Conservation (phyloP, 176 grass and related monocot genomes). For the Avena insularis region DNA sequence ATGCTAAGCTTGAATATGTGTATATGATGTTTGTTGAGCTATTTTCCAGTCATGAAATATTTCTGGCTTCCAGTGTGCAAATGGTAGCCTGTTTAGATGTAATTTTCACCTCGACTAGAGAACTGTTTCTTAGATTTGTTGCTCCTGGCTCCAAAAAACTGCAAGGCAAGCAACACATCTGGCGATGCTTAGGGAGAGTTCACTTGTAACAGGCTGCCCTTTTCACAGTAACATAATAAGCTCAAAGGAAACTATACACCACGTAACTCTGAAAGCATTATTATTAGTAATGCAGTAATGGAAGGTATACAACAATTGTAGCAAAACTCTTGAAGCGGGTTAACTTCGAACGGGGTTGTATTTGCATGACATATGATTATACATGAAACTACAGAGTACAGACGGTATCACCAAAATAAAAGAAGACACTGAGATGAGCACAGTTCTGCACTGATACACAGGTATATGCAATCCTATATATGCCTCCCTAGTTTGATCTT, state of each 20-base stretch:
- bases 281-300: background rate
- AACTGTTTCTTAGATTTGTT: background rate
- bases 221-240: background rate
- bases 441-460: constrained; percentile 17
- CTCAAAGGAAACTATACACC: background rate
- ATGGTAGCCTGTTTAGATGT: background rate
- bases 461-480: constrained; percentile 49
- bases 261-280: background rate
- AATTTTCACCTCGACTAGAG: background rate
- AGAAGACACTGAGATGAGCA: background rate
- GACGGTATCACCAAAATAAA: constrained; percentile 1
- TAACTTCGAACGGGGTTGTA: background rate
- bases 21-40: constrained; percentile 4
- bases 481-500: constrained; percentile 80
- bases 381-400: constrained; percentile 15
- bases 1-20: background rate
- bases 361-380: constrained; percentile 27
- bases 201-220: background rate
- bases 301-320: background rate
- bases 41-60: background rate
- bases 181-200: background rate
- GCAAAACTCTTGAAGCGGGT: background rate
- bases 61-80: background rate
- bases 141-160: background rate
- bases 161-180: constrained; percentile 11